Evolutionary conservation across 2,329 filamentous ascomycete species (phyloP), one percentile per base, ranked within the genome.

Genomic region (Penicillium olsonii): DNA sequence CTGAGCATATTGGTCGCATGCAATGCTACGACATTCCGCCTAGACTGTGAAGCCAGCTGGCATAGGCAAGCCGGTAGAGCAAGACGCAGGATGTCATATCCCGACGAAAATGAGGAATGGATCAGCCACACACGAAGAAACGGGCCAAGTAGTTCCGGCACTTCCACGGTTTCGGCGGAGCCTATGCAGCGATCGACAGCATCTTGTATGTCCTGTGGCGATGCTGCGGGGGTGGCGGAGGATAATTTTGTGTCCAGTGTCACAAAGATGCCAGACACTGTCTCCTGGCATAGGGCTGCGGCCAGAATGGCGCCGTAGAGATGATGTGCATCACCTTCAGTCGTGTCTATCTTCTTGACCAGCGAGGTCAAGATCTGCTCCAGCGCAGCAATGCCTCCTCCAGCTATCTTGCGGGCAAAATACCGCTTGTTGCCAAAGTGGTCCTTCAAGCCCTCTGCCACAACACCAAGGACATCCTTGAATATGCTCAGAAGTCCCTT

Each of bases 351-450:
- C 81, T 45, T 86, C 78, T 45, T 84, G 72, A 27, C 87, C 83
- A 68, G 85, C 84, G 67, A 83, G 84, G 54, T 81, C 82, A 73
- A 80, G 5, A 82, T 83, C 64, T 88, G 83, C 63, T 94, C 86
- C 46, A 96, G 69, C 7, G 84, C 82, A 56, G 84, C 79, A 86
- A 90, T 95, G 3, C 92, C 91, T 48, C 86, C 88, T 18, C 83
- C 85, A 50, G 88, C 82, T 24, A 95, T 84, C 57, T 84, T 80
- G 58, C 84, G 85, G 50, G 84, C 82, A 68, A 97, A 97, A 74
- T 92, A 96, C 60, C 88, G 84, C 63, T 87, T 83, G 71, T 97
- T 99, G 17, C 92, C 92, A 39, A 87, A 80, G 69, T 97, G 91
- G 38, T 84, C 84, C 45, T 84, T 82, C 57, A 99, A 80, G 12